Evolutionary conservation across 208 protist genomes (phyloP).

Genomic region (Wallacemonas sp.): DNA sequence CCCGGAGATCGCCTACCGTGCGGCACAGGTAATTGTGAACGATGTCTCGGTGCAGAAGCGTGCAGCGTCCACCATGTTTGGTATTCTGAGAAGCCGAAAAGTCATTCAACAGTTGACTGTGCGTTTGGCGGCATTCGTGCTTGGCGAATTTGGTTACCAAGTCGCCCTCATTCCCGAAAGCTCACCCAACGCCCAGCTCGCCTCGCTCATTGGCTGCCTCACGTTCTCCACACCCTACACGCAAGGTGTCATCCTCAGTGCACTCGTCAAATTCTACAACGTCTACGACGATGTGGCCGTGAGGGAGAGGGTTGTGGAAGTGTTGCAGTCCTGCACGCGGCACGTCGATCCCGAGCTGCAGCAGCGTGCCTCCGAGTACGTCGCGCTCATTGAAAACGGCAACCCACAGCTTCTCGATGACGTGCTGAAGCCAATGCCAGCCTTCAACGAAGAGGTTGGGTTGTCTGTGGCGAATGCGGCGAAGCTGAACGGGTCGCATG

Average conservation of each 20-base stretch:
- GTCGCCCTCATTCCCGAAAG: constrained; percentile 93
- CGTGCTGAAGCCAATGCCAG: constrained; percentile 74
- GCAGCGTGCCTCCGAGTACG: constrained; percentile 97
- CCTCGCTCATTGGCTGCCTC: constrained; percentile 79
- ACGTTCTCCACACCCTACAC: constrained; percentile 56
- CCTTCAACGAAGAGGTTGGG: constrained; percentile 42
- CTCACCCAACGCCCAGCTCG: constrained; percentile 83
- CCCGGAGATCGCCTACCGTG: constrained; percentile 90
- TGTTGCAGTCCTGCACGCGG: constrained; percentile 61
- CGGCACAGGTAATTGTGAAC: constrained; percentile 97
- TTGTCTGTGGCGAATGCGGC: not conserved
- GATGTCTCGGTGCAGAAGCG: constrained; percentile 96
- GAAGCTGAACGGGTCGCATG: constrained; percentile 26
- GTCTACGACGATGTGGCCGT: constrained; percentile 87
- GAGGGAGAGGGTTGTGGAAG: constrained; percentile 70
- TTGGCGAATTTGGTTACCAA: constrained; percentile 98
- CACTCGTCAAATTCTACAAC: constrained; percentile 96
- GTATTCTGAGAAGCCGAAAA: constrained; percentile 39
- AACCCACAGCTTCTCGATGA: constrained; percentile 64
- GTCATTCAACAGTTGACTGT: constrained; percentile 50
- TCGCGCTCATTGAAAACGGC: constrained; percentile 69
- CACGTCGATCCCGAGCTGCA: constrained; percentile 96
- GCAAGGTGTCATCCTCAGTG: constrained; percentile 91
- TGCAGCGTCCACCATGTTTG: constrained; percentile 82
- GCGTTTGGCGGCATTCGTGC: constrained; percentile 89